phyloP scores from a whole-genome alignment of 441 rosid species.

The Sinapis alba region DNA sequence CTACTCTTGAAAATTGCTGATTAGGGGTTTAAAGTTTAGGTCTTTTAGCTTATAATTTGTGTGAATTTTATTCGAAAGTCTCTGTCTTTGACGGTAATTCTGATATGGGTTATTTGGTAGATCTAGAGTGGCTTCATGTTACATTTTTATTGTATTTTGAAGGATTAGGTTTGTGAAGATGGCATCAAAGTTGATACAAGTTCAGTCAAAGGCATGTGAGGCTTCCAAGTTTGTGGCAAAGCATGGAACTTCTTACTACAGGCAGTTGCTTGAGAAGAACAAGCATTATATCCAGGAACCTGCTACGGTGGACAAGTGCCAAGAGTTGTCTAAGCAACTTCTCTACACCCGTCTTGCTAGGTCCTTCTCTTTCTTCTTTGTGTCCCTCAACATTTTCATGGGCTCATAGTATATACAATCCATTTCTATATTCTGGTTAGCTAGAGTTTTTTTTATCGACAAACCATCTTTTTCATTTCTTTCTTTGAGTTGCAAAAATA shows the following conservation, averaged over 20 bases:
- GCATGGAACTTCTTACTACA: conserved; percentile 72
- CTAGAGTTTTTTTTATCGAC: not conserved
- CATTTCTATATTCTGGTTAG: not conserved
- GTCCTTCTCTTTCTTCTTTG: conserved; percentile 35
- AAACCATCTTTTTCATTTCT: too few species aligned
- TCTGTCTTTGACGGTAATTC: not conserved
- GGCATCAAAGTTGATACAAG: conserved; percentile 67
- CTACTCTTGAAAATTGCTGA: not conserved
- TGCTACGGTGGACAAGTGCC: conserved; percentile 71
- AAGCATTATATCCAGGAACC: conserved; percentile 80
- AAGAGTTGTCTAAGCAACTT: conserved; percentile 65
- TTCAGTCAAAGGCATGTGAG: conserved; percentile 75
- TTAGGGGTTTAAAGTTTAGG: not conserved
- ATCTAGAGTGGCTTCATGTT: not conserved
- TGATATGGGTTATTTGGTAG: not conserved
- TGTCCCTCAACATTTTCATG: not conserved
- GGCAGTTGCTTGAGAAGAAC: conserved; percentile 74
- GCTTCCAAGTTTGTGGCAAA: conserved; percentile 64
- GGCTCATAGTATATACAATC: not conserved
- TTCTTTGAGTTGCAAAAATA: not conserved
- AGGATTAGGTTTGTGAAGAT: conserved; percentile 40
- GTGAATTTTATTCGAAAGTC: not conserved
- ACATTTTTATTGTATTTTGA: not conserved
- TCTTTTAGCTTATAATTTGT: conserved; percentile 13
- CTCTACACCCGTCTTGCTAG: conserved; percentile 85